A percentile compares a stretch with the other conserved stretches of the same genome.
Conservation (phyloP, 352 stramenopile genomes). For the Pythium phragmitis region DNA sequence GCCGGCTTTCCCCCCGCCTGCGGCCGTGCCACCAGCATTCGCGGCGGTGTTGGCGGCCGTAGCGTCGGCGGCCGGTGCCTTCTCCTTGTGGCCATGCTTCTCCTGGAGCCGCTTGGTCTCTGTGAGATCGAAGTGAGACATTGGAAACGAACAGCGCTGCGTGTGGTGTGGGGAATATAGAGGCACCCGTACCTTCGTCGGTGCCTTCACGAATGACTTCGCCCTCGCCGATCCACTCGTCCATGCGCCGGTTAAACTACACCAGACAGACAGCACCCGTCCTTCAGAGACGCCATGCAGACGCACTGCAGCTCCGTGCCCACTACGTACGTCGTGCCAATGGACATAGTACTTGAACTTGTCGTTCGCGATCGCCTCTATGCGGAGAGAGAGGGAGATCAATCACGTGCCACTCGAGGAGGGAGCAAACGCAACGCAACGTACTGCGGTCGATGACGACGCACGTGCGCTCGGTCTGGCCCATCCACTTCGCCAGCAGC, state of each 20-base stretch:
- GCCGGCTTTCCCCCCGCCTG: not conserved
- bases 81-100: constrained; percentile 52
- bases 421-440: constrained; percentile 11
- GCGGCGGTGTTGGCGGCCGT: not conserved
- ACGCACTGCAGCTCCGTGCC: not conserved
- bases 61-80: constrained; percentile 10
- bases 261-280: not conserved
- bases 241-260: constrained; percentile 87
- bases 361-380: constrained; percentile 52
- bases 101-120: constrained; percentile 71
- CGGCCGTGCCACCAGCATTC: not conserved
- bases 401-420: no score
- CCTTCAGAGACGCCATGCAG: no score
- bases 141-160: not conserved
- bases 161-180: not conserved
- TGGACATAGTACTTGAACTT: constrained; percentile 86
- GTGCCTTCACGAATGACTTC: constrained; percentile 76
- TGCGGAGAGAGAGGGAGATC: not conserved
- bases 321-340: constrained; percentile 65
- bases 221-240: constrained; percentile 85
- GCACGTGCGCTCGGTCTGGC: constrained; percentile 73
- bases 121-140: constrained; percentile 1
- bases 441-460: constrained; percentile 79
- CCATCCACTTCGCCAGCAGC: constrained; percentile 73
- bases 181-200: constrained; percentile 42